Conservation (phyloP, 78 protist genomes). For the Dictyostelium purpureum region DNA sequence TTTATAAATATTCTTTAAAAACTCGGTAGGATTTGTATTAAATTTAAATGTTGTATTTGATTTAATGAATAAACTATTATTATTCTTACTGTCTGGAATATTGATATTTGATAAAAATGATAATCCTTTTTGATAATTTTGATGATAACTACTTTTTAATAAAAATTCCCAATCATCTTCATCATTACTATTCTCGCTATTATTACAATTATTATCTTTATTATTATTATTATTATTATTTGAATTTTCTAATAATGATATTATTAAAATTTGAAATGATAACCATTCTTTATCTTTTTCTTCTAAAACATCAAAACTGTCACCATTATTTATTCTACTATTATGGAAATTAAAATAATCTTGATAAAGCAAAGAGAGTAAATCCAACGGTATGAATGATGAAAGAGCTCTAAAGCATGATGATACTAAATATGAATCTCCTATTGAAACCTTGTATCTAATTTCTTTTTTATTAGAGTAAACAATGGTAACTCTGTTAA, state of each 20-base stretch:
- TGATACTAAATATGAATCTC: not conserved
- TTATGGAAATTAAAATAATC: not conserved
- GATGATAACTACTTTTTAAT: constrained; percentile 18
- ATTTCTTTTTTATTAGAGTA: not conserved
- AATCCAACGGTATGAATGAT: not conserved
- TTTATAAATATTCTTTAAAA: not conserved
- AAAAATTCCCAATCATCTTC: constrained; percentile 19
- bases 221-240: not conserved
- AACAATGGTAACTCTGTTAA: constrained; percentile 10
- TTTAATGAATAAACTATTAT: not conserved
- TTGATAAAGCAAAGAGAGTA: not conserved
- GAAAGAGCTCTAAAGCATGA: constrained; percentile 12
- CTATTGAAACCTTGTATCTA: not conserved
- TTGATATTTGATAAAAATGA: not conserved
- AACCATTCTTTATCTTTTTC: constrained; percentile 8
- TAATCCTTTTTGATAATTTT: not conserved
- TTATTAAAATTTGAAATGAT: constrained; percentile 15
- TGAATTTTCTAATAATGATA: not conserved
- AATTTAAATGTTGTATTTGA: not conserved
- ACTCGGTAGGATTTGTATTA: not conserved
- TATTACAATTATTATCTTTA: not conserved
- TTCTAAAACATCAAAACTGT: not conserved
- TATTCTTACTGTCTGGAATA: not conserved
- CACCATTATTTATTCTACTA: not conserved
- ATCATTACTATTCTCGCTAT: not conserved